Base-by-base conservation (phyloP, 768 basidiomycete genomes). In the Coprinellus micaceus region DNA sequence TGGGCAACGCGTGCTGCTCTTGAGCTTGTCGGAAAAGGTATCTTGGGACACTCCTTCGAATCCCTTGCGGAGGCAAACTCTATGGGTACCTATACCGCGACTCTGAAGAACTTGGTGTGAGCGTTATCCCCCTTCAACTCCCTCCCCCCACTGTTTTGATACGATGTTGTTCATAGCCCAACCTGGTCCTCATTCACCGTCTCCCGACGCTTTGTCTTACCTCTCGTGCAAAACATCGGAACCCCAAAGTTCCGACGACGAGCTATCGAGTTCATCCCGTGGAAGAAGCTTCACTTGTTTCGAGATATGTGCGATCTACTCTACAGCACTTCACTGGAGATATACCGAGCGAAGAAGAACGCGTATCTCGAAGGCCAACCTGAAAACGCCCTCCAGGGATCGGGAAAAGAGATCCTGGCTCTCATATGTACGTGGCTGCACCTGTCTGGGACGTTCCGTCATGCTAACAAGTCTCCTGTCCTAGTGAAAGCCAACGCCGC, bases 401-500 rank as follows among this genome's bases (percentile, higher is more conserved):
- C 6, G 12, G 43, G 41, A n/a, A 59, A 50, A 28, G 58, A 59
- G 24, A 33, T 56, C n/a, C 36, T 59, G 25, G 46, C 37, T 15
- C 36, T 56, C 19, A 44, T 59, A 4, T 51, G 58, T 59, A 21
- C 3, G 54, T 45, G 26, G 41, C 26, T 10, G 44, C 26, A 26
- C 40, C 7, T 5, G 46, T 33, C 44, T 21, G 15, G 30, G 24
- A 29, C 12, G 4, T 1, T 29, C 49, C 15, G 15, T 19, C 9
- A 15, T 7, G 22, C 26, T 53, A 19, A 45, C 40, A 13, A 28
- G 21, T 9, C 6, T 33, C 7, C 13, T 33, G 33, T 13, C 29
- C 5, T 33, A 75, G 74, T 74, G 61, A 64, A 57, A 53, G 70
- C 67, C 9, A 77, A 76, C 54, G 65, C 71, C 63, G 56, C 58